These are phyloP conservation scores for Candida yuanshanica DNA, from an alignment of 805 yeast species.

Conservation along the genomic window DNA sequence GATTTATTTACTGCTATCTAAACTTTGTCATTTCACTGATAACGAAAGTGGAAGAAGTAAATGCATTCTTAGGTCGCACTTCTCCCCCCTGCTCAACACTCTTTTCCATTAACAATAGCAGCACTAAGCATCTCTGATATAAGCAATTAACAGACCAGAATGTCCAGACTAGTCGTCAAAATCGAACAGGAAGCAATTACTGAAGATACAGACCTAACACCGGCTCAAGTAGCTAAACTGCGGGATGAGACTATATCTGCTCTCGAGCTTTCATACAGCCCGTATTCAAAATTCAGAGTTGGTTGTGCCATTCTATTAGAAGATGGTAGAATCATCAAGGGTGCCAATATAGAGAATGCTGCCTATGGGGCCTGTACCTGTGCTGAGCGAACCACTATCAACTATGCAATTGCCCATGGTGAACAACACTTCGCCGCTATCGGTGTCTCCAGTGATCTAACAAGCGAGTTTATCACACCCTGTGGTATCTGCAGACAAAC, in stretches of 20 bases:
- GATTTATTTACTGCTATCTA: too few species aligned
- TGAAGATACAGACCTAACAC: constrained; percentile 25
- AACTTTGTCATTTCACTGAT: too few species aligned
- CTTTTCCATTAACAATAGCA: background rate
- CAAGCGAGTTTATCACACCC: constrained; percentile 59
- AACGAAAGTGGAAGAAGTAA: too few species aligned
- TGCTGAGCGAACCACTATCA: constrained; percentile 68
- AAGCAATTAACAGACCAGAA: background rate
- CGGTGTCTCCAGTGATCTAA: constrained; percentile 60
- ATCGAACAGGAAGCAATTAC: constrained; percentile 30
- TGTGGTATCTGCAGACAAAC: constrained; percentile 95
- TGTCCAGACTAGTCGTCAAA: background rate
- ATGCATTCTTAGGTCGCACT: too few species aligned
- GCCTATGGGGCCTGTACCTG: constrained; percentile 77
- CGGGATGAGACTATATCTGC: constrained; percentile 30
- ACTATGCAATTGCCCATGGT: constrained; percentile 46
- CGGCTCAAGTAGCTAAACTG: constrained; percentile 21
- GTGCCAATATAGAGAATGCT: constrained; percentile 93
- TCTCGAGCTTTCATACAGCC: constrained; percentile 38
- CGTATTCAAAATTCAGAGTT: constrained; percentile 53
- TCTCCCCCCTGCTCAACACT: too few species aligned
- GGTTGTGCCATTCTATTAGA: constrained; percentile 68
- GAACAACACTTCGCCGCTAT: constrained; percentile 45
- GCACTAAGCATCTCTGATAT: background rate
- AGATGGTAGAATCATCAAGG: constrained; percentile 45